Base-by-base conservation (phyloP, 257 asterid species). In the Agastache rugosa region DNA sequence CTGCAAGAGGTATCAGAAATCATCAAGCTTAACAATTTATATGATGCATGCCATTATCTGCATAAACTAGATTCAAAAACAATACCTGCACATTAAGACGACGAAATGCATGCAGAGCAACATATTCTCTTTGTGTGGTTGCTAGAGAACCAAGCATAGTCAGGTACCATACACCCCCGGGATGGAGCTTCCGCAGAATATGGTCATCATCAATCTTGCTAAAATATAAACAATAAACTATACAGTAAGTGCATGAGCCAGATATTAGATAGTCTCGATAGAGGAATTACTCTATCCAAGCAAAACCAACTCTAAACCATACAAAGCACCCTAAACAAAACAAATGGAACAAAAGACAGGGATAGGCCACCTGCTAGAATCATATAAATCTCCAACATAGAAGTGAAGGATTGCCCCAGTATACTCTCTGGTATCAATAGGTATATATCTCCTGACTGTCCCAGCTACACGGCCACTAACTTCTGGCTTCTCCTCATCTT, bases 21-120 rank as follows among this genome's bases (percentile, higher is more conserved):
- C 45, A 47, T 79, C 51, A 76, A 31, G 77, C 69, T 37, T 63
- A 69, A 66, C 69, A 69, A 42, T 41, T 67, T 41, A 25, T 39
- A 6, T 41, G 51, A 74, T 6, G 19, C 50, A 53, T 34, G 42
- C 10, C 42, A 69, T 60, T 45, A 61, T 48, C 63, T 37, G 17
- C 56, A 29, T 17, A 70, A 67, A 72, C 39, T 44, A 37, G 70
- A 39, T 53, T 29, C 22, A 51, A 67, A 51, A 67, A 71, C 70
- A 8, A 67, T 74, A 94, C 99, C 99, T 94, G 96, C 75, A 86
- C 29, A 79, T 87, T 89, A 73, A 94, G 99, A 75, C 97, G 99
- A 22, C 97, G 98, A 75, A 94, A 94, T 61, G 98, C 98, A 81
- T 94, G 97, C 76, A 94, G 81, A 47, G 96, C 99, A 44, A 94